Evolutionary conservation across 257 asterid species (phyloP).

Genomic region (Solanum medicagineum): DNA sequence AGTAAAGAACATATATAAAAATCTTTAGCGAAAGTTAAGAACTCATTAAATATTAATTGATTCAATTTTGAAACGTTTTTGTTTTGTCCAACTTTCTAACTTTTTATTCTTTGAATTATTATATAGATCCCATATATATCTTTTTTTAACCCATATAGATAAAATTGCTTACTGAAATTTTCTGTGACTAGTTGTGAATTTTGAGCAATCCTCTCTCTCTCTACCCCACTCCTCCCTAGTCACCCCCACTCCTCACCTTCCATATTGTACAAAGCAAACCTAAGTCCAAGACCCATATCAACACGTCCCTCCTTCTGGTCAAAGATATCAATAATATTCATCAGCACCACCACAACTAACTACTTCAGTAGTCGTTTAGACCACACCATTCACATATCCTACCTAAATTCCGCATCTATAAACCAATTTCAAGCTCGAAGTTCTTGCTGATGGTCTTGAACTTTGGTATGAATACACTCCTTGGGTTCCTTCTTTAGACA

Average conservation of each 20-base stretch:
- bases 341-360: slow-evolving; percentile 2
- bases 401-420: slow-evolving; percentile 48
- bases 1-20: too few relatives aligned
- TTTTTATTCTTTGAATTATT: background rate
- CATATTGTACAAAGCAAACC: background rate
- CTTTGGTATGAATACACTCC: slow-evolving; percentile 73
- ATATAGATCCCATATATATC: too few relatives aligned
- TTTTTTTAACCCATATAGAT: too few relatives aligned
- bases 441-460: slow-evolving; percentile 44
- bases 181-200: background rate
- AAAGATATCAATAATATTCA: background rate
- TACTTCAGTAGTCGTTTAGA: slow-evolving; percentile 66
- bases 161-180: too few relatives aligned
- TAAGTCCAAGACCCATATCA: slow-evolving; percentile 15
- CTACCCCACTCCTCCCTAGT: slow-evolving; percentile 20
- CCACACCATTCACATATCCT: slow-evolving; percentile 63
- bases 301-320: slow-evolving; percentile 40
- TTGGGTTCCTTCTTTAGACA: slow-evolving; percentile 32
- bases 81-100: background rate
- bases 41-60: too few relatives aligned
- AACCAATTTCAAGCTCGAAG: slow-evolving; percentile 35
- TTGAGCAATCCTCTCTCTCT: slow-evolving; percentile 1
- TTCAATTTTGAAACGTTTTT: too few relatives aligned
- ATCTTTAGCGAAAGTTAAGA: too few relatives aligned
- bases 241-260: slow-evolving; percentile 8